Base-by-base conservation (phyloP, 495 filamentous ascomycete genomes). In the Daldinia bambusicola region DNA sequence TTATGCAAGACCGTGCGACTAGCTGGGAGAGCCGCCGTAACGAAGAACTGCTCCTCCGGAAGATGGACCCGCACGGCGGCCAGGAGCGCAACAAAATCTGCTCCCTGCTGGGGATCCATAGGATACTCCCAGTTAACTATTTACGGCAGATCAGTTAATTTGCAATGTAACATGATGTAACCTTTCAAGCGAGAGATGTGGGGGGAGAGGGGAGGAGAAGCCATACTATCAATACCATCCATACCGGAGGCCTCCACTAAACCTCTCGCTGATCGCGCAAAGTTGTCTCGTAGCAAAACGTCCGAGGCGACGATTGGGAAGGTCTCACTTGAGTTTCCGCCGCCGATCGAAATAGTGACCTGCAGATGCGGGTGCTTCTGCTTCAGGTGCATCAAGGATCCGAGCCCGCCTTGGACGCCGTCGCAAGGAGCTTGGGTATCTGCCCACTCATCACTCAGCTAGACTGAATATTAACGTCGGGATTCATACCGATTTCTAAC, bases 121-220 rank as follows among this genome's bases (percentile, higher is more conserved):
- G 93, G 94, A 73, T 96, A 92, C 75, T 97, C 93, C 94, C 94
- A 97, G 74, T 95, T 94, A 73, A 97, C 94, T 71, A 64, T 58
- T 66, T 51, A 16, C 45, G 41, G 41, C n/a, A 52, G 9, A 51
- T 65, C 56, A 69, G 45, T 60, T 45, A 62, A 9, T 22, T 50
- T 61, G 40, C 48, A 37, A 71, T 41, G 48, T 43, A 60, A 55
- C 58, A 36, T 58, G 34, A 71, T 41, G 48, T 43, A 57, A 55
- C 36, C 40, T 65, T 43, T 32, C n/a, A 30, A 13, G 6, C 26
- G 26, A 3, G 34, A 50, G 40, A 40, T 10, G 20, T 31, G 48
- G 16, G 66, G 66, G 37, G 9, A 55, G 32, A 14, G 9, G 52
- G 61, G 36, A 38, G 53, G 45, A 53, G n/a, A 57, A 40, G n/a